phyloP scores from a whole-genome alignment of 106 monocot species.

The Dendrobium catenatum region DNA sequence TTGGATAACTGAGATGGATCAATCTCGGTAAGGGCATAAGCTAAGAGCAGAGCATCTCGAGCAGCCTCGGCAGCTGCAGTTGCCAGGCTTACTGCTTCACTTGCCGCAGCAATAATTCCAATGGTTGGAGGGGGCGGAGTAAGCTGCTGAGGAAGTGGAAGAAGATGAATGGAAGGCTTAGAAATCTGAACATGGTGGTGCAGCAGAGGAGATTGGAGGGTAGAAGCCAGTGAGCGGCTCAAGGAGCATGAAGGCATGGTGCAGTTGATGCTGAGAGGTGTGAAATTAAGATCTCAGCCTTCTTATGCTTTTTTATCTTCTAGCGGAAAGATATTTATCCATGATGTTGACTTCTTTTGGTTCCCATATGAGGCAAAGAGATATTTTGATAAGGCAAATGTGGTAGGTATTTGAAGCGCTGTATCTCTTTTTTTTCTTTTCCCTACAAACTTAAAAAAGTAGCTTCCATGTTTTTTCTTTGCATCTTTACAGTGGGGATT shows the following conservation, averaged over 20 bases:
- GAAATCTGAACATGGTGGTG: conserved; percentile 2
- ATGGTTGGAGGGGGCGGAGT: not conserved
- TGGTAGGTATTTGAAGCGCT: not conserved
- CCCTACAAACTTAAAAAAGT: not conserved
- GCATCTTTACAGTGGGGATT: too few species aligned
- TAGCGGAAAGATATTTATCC: not conserved
- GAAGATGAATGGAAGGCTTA: conserved; percentile 16
- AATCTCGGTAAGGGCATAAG: not conserved
- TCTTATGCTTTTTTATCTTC: not conserved
- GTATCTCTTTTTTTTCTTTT: not conserved
- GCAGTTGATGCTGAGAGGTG: not conserved
- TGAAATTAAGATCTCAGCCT: not conserved
- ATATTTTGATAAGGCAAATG: conserved; percentile 18
- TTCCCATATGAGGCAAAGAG: not conserved
- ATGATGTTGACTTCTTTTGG: not conserved
- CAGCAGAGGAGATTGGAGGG: not conserved
- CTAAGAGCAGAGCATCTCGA: conserved; percentile 18
- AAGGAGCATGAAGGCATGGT: conserved; percentile 23
- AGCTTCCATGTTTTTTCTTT: not conserved
- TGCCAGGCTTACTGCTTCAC: conserved; percentile 20
- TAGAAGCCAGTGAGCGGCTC: conserved; percentile 21
- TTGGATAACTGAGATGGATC: too few species aligned
- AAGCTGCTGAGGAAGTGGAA: not conserved
- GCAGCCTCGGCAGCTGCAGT: conserved; percentile 19
- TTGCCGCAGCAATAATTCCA: not conserved